Evolutionary conservation across 768 basidiomycete species (phyloP), one percentile per base, ranked within the genome.

Genomic region (Xerocomus brunneocitrinus): DNA sequence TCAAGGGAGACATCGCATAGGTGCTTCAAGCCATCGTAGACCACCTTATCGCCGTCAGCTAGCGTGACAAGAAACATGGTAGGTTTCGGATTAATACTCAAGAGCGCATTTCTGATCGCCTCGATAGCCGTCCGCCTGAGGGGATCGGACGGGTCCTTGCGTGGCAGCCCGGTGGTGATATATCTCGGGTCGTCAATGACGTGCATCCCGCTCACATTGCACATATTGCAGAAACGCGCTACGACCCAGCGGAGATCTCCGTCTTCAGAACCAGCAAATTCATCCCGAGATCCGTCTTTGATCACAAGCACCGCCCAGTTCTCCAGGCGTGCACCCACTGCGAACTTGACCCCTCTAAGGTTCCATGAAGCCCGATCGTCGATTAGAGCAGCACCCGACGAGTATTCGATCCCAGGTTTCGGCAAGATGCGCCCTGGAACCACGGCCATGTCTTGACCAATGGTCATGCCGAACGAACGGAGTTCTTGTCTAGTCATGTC

Each of bases 251-350:
- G 53, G 39, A 89, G 66, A 36, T 74, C 75, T 0, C 78, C 78
- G 60, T 89, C 88, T 9, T 65, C 52, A 1, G 73, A 48, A 5
- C 73, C 76, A 1, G 31, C 28, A 58, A 87, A 85, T 38, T 80
- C 77, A 8, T 76, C 57, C 2, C 34, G 31, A 47, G 75, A 76
- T 12, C 77, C 74, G 56, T 88, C 86, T 36, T 72, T 66, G 57
- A 91, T 79, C 41, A 87, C 66, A 16, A 91, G 68, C 6, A 89
- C 82, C 5, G 75, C 82, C 85, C 86, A 88, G 19, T 79, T 77
- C 34, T 71, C 68, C 41, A 90, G 63, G 14, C 59, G 67, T 4
- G 72, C 82, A 8, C 84, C 84, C 24, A 66, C 70, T 6, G 77
- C 68, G 62, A 89, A 89, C 58, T 76, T 77, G 76, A 53, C 71